A percentile compares a stretch with the other conserved stretches of the same genome.
phyloP scores from a whole-genome alignment of 2,329 filamentous ascomycete species.

The Clonostachys solani region DNA sequence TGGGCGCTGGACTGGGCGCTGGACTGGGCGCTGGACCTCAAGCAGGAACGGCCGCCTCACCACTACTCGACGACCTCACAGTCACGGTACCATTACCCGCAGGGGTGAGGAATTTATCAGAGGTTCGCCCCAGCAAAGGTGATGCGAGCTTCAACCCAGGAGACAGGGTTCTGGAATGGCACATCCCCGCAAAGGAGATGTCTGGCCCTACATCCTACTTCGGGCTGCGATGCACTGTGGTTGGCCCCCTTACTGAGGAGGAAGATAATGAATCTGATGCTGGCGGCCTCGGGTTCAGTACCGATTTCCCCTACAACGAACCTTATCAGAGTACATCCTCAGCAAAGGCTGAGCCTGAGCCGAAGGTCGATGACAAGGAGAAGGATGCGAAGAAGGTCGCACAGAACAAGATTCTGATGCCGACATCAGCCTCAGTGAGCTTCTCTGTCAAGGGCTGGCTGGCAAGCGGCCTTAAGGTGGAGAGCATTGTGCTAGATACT shows the following conservation, averaged over 20 bases:
- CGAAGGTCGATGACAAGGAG: conserved; percentile 26
- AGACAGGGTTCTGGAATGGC: conserved; percentile 75
- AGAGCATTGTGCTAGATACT: conserved; percentile 65
- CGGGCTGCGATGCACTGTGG: conserved; percentile 74
- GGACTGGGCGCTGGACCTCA: conserved; percentile 21
- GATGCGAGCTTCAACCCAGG: conserved; percentile 78
- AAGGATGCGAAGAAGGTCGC: conserved; percentile 54
- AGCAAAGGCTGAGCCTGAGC: conserved; percentile 23
- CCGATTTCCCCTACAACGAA: conserved; percentile 49
- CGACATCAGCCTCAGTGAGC: conserved; percentile 70
- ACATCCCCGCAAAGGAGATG: conserved; percentile 73
- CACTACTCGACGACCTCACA: conserved; percentile 69
- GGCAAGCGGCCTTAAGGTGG: conserved; percentile 62
- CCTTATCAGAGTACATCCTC: conserved; percentile 46
- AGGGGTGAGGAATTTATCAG: conserved; percentile 76
- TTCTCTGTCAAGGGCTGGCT: conserved; percentile 68
- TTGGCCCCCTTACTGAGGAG: conserved; percentile 54
- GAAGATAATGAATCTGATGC: conserved; percentile 42
- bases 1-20: conserved; percentile 22
- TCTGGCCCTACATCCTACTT: conserved; percentile 63
- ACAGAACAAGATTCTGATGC: conserved; percentile 75
- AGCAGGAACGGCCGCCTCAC: conserved; percentile 51
- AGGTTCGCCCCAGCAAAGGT: conserved; percentile 75
- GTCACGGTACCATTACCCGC: conserved; percentile 76
- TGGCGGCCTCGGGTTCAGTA: conserved; percentile 46